Conservation (phyloP, 2,329 filamentous ascomycete genomes). For the Aspergillus arachidicola region DNA sequence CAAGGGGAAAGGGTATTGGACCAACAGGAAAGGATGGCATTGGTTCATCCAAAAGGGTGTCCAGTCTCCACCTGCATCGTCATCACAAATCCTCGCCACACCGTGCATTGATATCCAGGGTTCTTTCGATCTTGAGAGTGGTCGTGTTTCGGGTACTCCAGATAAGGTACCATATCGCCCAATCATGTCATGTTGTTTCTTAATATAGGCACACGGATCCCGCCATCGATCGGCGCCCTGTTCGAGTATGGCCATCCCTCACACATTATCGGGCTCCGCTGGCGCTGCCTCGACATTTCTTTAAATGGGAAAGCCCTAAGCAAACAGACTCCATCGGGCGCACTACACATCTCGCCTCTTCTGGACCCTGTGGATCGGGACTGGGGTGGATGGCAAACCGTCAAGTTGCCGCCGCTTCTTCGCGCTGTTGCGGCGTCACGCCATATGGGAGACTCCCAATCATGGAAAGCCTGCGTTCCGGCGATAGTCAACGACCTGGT, state of each 20-base stretch:
- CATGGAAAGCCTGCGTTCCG: not conserved
- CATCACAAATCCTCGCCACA: not conserved
- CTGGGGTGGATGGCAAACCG: not conserved
- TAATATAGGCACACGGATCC: constrained; percentile 6
- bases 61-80: not conserved
- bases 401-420: not conserved
- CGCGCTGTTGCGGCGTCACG: not conserved
- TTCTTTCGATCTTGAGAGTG: not conserved
- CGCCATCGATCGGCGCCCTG: not conserved
- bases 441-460: not conserved
- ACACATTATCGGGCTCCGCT: not conserved
- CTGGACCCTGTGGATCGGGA: not conserved
- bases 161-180: not conserved
- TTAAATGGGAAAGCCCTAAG: not conserved
- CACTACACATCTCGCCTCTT: not conserved
- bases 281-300: not conserved
- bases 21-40: not conserved
- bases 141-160: not conserved
- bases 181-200: constrained; percentile 9
- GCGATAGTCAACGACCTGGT: not conserved
- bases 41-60: not conserved
- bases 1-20: not conserved
- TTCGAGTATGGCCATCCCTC: not conserved
- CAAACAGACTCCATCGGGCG: not conserved
- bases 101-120: not conserved